phyloP scores from a whole-genome alignment of 495 filamentous ascomycete species.

The Letharia lupina region DNA sequence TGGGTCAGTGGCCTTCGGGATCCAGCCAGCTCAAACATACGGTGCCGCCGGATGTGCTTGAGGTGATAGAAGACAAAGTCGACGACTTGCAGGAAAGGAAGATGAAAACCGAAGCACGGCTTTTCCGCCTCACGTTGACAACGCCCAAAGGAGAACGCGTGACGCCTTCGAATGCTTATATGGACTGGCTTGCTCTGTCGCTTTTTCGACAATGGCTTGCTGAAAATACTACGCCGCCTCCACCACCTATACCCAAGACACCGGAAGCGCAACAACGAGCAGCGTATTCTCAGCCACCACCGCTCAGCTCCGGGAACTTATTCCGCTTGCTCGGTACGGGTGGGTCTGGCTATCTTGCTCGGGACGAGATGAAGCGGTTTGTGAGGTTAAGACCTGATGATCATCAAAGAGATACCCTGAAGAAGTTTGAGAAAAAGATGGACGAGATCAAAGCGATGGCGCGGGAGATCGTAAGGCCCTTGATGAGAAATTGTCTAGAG shows the following conservation, averaged over 20 bases:
- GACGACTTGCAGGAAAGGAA: conserved; percentile 70
- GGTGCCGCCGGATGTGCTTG: conserved; percentile 64
- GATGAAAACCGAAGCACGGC: conserved; percentile 58
- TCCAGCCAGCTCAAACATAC: conserved; percentile 64
- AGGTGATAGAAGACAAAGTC: conserved; percentile 85
- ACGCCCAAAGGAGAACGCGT: conserved; percentile 76
- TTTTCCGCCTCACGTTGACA: conserved; percentile 72
- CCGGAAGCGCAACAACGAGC: conserved; percentile 23
- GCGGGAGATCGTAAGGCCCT: conserved; percentile 69
- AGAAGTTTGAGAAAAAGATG: conserved; percentile 72
- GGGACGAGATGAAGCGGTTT: conserved; percentile 84
- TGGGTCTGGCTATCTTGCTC: conserved; percentile 57
- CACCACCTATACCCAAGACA: conserved; percentile 40
- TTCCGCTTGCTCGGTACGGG: conserved; percentile 61
- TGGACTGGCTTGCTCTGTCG: conserved; percentile 79
- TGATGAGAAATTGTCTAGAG: conserved; percentile 78
- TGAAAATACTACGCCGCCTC: conserved; percentile 70
- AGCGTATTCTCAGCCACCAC: conserved; percentile 24
- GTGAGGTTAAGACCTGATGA: conserved; percentile 59
- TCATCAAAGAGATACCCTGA: conserved; percentile 67
- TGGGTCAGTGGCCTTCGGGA: conserved; percentile 81
- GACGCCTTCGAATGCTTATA: conserved; percentile 63
- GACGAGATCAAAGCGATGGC: conserved; percentile 81
- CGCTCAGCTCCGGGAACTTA: conserved; percentile 45
- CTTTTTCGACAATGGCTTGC: conserved; percentile 87